These are phyloP conservation scores for Aureobasidium uvarum DNA, from an alignment of 2,329 filamentous ascomycete genomes.

Conservation along the genomic window DNA sequence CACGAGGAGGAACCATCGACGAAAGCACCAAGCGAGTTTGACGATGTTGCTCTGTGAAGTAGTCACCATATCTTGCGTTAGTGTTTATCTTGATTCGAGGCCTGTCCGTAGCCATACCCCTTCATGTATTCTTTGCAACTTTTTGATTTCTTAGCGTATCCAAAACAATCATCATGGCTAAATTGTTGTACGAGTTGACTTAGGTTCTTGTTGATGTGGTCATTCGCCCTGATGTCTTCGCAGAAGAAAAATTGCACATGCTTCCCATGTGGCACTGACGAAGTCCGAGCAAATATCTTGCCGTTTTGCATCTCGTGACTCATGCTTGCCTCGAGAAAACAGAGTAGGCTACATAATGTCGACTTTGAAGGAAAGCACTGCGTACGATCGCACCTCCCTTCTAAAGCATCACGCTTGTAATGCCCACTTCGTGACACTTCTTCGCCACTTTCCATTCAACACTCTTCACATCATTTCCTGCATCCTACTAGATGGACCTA, in stretches of 20 bases:
- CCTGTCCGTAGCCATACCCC: slow-evolving; percentile 7
- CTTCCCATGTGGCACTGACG: background rate
- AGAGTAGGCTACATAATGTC: background rate
- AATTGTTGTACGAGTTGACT: background rate
- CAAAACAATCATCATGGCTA: background rate
- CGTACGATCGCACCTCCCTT: background rate
- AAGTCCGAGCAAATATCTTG: no score
- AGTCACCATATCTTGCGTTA: background rate
- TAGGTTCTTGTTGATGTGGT: background rate
- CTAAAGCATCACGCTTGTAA: background rate
- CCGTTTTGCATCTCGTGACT: no score
- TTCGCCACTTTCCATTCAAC: background rate
- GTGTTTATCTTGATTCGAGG: background rate
- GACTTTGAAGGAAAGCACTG: background rate
- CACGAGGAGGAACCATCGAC: slow-evolving; percentile 22
- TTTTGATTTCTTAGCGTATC: background rate
- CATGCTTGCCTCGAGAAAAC: background rate
- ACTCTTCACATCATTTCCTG: background rate
- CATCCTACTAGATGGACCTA: background rate
- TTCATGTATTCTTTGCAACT: background rate
- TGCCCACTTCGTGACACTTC: background rate
- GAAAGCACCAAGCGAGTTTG: slow-evolving; percentile 31
- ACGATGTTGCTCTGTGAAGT: slow-evolving; percentile 32
- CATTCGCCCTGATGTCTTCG: no score
- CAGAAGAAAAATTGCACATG: background rate